These are phyloP conservation scores for Pyrenophora teres DNA, from an alignment of 2,329 filamentous ascomycete genomes.

Conservation along the genomic window DNA sequence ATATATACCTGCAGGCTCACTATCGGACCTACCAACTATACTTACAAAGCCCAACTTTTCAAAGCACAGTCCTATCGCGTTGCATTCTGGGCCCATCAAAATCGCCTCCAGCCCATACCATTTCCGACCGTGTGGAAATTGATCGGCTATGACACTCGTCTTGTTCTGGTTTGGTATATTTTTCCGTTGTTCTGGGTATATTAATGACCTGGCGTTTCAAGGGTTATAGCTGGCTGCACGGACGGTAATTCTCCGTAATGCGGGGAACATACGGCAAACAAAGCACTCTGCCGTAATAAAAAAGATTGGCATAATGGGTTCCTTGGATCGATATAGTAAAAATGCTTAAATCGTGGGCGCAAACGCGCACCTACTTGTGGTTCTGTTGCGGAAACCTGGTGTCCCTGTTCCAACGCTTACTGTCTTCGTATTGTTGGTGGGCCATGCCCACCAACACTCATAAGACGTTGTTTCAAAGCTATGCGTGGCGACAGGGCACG, in stretches of 20 bases:
- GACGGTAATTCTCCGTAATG: conserved; percentile 13
- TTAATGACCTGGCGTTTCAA: conserved; percentile 15
- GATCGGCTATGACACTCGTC: conserved; percentile 3
- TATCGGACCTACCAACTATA: not conserved
- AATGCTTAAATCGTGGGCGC: conserved; percentile 6
- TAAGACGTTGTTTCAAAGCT: conserved; percentile 3
- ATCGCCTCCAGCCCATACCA: not conserved
- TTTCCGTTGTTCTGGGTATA: conserved; percentile 12
- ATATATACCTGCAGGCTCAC: conserved; percentile 7
- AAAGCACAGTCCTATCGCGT: not conserved
- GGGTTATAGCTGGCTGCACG: conserved; percentile 3
- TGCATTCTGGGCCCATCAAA: not conserved
- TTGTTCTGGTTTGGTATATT: conserved; percentile 7
- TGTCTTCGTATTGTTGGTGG: not conserved
- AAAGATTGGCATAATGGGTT: not conserved
- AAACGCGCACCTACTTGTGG: not conserved
- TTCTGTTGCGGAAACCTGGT: not conserved
- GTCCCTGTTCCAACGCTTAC: not conserved
- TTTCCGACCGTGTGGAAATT: conserved; percentile 7
- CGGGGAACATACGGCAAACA: conserved; percentile 5
- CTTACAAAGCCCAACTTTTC: too few species aligned
- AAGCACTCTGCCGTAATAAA: not conserved
- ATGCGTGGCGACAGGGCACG: not conserved
- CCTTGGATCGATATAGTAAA: not conserved
- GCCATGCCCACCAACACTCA: not conserved